Evolutionary conservation across 2,329 filamentous ascomycete species (phyloP).

Genomic region (Colletotrichum sidae): DNA sequence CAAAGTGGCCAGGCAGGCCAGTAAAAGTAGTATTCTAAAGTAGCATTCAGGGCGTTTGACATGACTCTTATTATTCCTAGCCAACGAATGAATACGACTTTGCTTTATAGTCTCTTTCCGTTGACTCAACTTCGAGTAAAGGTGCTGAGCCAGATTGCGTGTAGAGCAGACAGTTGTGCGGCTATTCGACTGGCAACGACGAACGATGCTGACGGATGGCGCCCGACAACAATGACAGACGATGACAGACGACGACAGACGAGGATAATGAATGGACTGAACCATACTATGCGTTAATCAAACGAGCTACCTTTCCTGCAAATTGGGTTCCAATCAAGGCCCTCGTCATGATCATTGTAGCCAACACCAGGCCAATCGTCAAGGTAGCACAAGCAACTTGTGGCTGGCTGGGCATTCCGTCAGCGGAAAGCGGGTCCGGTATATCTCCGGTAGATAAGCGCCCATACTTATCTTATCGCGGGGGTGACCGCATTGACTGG

Average conservation of each 20-base stretch:
- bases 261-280: too few species aligned
- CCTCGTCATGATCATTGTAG: too few species aligned
- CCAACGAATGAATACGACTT: constrained; percentile 21
- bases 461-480: constrained; percentile 33
- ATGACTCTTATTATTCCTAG: constrained; percentile 29
- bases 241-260: too few species aligned
- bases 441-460: constrained; percentile 28
- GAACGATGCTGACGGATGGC: too few species aligned
- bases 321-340: too few species aligned
- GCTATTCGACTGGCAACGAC: too few species aligned
- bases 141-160: neutral
- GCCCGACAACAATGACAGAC: too few species aligned
- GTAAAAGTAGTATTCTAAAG: constrained; percentile 37
- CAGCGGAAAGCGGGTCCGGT: constrained; percentile 15
- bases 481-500: constrained; percentile 37
- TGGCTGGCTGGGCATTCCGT: neutral
- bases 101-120: neutral
- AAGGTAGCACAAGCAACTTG: neutral
- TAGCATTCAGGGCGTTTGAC: constrained; percentile 37
- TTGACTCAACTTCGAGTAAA: neutral
- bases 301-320: too few species aligned
- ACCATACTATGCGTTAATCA: too few species aligned
- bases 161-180: too few species aligned
- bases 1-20: constrained; percentile 24
- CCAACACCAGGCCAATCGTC: neutral